A percentile compares a stretch with the other conserved stretches of the same genome.
phyloP scores from a whole-genome alignment of 306 rosid species.

The Citrullus amarus region DNA sequence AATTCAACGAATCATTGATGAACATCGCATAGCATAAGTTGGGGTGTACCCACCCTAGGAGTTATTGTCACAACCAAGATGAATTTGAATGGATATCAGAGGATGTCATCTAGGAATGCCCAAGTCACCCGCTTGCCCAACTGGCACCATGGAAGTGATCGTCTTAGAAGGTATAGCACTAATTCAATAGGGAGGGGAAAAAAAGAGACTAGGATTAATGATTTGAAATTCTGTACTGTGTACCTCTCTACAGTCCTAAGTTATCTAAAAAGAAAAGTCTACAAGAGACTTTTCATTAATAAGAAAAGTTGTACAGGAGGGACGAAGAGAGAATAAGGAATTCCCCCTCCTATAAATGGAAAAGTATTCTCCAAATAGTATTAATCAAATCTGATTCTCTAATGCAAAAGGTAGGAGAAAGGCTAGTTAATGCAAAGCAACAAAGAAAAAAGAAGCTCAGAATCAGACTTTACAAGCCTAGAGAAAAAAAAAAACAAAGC shows the following conservation, averaged over 20 bases:
- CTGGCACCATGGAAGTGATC: too few relatives aligned
- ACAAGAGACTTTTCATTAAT: neutral
- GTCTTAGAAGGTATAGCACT: too few relatives aligned
- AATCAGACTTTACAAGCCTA: conserved; percentile 4
- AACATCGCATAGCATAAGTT: neutral
- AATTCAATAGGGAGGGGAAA: too few relatives aligned
- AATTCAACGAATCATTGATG: neutral
- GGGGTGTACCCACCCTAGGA: neutral
- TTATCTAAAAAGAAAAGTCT: neutral
- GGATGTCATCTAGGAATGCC: neutral
- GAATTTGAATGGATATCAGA: neutral
- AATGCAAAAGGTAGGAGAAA: neutral
- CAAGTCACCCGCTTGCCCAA: neutral
- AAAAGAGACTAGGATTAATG: neutral
- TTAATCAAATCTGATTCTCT: neutral
- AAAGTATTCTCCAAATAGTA: neutral
- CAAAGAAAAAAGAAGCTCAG: neutral
- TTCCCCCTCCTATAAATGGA: neutral
- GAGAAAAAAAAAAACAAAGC: neutral
- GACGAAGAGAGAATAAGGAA: neutral
- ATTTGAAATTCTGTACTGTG: neutral
- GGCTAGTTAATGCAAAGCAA: neutral
- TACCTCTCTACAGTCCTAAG: neutral
- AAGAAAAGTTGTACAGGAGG: neutral
- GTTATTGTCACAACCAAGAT: neutral